phyloP scores from a whole-genome alignment of 1,284 basidiomycete genomes.

The Papiliotrema laurentii region DNA sequence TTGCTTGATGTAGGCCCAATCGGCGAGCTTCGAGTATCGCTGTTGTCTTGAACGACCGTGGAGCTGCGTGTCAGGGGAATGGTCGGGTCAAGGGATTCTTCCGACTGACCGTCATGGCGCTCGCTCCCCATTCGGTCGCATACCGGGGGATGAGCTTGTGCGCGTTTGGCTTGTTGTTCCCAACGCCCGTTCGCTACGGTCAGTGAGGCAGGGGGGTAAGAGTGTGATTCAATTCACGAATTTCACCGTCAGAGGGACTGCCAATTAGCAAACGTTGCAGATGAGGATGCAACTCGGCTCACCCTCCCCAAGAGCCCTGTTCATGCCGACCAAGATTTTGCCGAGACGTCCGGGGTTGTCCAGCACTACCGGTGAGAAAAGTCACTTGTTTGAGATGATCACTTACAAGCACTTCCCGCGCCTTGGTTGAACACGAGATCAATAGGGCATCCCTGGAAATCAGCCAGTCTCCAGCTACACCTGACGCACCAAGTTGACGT shows the following conservation, averaged over 20 bases:
- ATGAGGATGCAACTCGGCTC: slow-evolving; percentile 7
- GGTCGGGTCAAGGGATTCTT: not conserved
- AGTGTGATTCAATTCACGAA: slow-evolving; percentile 47
- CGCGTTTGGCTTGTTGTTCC: slow-evolving; percentile 75
- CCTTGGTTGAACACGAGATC: slow-evolving; percentile 91
- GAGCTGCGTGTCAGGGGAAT: slow-evolving; percentile 54
- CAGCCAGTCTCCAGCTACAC: not conserved
- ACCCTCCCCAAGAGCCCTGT: slow-evolving; percentile 76
- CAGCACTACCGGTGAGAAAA: slow-evolving; percentile 58
- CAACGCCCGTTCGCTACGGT: slow-evolving; percentile 70
- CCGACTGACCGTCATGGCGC: slow-evolving; percentile 67
- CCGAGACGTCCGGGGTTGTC: slow-evolving; percentile 77
- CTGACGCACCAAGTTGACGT: slow-evolving; percentile 62
- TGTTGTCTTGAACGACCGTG: slow-evolving; percentile 91
- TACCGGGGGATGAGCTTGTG: slow-evolving; percentile 88
- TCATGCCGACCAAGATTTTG: slow-evolving; percentile 88
- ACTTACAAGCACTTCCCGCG: slow-evolving; percentile 71
- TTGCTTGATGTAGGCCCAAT: slow-evolving; percentile 85
- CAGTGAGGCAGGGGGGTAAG: not conserved
- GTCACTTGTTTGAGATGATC: not conserved
- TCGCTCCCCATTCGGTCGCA: slow-evolving; percentile 70
- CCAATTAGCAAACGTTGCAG: not conserved
- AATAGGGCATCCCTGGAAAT: slow-evolving; percentile 85
- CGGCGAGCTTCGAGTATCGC: slow-evolving; percentile 74
- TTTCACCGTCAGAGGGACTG: slow-evolving; percentile 88